Evolutionary conservation across 1,139 yeast species (phyloP).

Genomic region (Pichia kudriavzevii): DNA sequence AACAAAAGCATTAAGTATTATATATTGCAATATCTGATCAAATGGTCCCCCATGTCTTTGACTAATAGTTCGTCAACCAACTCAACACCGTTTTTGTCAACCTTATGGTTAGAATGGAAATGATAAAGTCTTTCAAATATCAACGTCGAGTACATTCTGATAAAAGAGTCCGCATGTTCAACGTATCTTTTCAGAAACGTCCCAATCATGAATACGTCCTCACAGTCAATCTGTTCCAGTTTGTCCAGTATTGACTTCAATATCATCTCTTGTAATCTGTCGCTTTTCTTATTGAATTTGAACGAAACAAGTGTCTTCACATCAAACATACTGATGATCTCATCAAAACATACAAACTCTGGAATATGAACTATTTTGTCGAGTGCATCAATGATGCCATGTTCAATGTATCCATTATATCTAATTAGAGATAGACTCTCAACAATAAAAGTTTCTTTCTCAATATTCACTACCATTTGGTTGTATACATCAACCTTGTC

Average conservation of each 20-base stretch:
- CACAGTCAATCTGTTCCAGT: constrained; percentile 13
- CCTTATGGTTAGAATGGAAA: constrained; percentile 11
- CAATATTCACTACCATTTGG: not conserved
- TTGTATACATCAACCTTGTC: not conserved
- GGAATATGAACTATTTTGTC: not conserved
- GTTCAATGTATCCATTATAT: not conserved
- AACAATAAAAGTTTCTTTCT: no score
- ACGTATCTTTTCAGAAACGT: constrained; percentile 15
- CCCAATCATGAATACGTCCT: constrained; percentile 23
- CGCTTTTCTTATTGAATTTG: not conserved
- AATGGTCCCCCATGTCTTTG: constrained; percentile 16
- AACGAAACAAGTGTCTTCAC: not conserved
- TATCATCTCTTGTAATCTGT: constrained; percentile 14
- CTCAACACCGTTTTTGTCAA: constrained; percentile 18
- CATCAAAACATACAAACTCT: constrained; percentile 1
- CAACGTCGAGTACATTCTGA: constrained; percentile 19
- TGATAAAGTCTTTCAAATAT: constrained; percentile 19
- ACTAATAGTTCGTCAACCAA: constrained; percentile 23
- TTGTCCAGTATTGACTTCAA: constrained; percentile 14
- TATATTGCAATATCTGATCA: constrained; percentile 6
- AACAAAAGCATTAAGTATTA: not conserved
- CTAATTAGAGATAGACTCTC: constrained; percentile 7
- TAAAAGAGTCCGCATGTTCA: constrained; percentile 14
- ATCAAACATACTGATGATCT: not conserved
- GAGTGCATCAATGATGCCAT: not conserved